Base-by-base conservation (phyloP, 148 eudicot species). In the Silene conica region DNA sequence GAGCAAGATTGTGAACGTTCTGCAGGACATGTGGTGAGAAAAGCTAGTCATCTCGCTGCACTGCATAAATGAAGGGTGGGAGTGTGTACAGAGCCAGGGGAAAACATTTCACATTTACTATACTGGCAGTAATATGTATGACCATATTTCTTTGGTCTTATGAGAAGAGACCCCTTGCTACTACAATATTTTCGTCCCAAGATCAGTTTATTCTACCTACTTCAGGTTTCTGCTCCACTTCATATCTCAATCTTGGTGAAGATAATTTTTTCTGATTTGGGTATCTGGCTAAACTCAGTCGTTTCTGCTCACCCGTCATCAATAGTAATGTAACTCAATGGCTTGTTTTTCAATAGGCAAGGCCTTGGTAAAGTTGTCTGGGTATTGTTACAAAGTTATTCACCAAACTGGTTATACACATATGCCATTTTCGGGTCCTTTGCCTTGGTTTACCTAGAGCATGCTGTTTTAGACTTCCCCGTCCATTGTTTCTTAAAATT, bases 61-160 rank as follows among this genome's bases (percentile, higher is more conserved):
- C 65, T 68, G 48, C 56, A 67, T 72, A 83, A 68, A 91, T 91
- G 97, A 91, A 91, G 80, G 86, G 85, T 74, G 90, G 89, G 79
- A 80, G 75, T 69, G 56, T 78, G 43, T 82, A 78, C 69, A 89
- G 86, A 83, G 63, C 80, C 10, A 84, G 82, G 81, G 88, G 88
- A 63, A 85, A 85, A 60, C 87, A 76, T 18, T 91, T 79, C 74
- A 81, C 84, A 1, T 77, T 80, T 67, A 83, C 90, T 63, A n/a
- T 91, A 58, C 61, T 82, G 79, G 78, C 81, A 79, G 83, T 91
- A 20, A 38, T 85, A 77, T 75, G 86, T 70, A 85, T 86, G 78
- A 89, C 90, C 43, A 77, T 89, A 66, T 83, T 86, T 28, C 86
- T 87, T 66, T 91, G 91, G 97, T 82, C 91, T 63, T 85, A 84